Base-by-base conservation (phyloP, 1,284 basidiomycete species). In the Amylostereum chailletii region DNA sequence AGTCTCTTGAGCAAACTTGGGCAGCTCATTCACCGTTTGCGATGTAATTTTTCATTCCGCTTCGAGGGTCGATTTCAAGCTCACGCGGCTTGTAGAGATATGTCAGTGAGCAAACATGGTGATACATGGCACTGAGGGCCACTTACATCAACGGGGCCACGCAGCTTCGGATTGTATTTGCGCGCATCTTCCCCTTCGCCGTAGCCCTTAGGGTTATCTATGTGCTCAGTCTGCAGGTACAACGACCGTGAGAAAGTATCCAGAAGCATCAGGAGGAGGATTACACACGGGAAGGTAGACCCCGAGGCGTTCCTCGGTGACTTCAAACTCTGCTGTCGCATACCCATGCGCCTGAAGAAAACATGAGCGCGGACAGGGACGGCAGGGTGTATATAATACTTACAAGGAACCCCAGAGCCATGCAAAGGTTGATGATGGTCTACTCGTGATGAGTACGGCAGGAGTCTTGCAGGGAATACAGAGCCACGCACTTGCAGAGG, bases 1-100 rank as follows among this genome's bases (percentile, higher is more conserved):
- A 45, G 4, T 9, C 5, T 2, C n/a, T 26, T 34, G 27, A 19
- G 19, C 19, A 19, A 19, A 19, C 26, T n/a, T 6, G 7, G 1
- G 9, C 11, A 9, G 37, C n/a, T 27, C 9, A 36, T 47, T 2
- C 45, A 79, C 83, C 83, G 60, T 94, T 94, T 1, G 90, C 90
- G 52, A 96, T 94, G 64, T 95, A 97, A 61, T 94, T 94, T 72
- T 96, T 96, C 92, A 97, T 95, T 4, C 93, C 94, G 0, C 87
- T 90, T 7, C 76, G 71, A 1, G 81, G 81, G 64, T 97, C 94
- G 27, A 97, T 77, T 58, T 94, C 87, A 4, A 96, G 73, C 63
- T 97, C 94, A 41, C 77, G 69, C 0, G 86, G 86, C 80, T 84
- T 9, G 30, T 55, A 73, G 62, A 42, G 10, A 33, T 27, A 46